Evolutionary conservation across 805 yeast species (phyloP), one percentile per base, ranked within the genome.

Genomic region (Teunomyces atbi): DNA sequence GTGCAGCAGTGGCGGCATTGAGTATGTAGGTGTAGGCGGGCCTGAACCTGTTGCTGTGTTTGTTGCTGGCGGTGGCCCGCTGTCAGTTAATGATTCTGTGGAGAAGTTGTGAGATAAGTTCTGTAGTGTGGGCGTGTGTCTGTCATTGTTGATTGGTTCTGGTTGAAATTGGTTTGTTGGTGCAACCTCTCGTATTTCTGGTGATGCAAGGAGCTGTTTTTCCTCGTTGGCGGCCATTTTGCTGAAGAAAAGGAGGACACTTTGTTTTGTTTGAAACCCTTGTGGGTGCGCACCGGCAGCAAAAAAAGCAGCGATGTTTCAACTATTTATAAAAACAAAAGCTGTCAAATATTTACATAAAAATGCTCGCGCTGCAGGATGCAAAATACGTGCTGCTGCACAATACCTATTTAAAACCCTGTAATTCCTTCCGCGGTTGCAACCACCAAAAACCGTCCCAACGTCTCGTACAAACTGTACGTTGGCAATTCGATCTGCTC

Each of bases 41-140:
- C 20, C 35, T 12, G 44, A 56, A 13, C 49, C 50, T 4, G 67
- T 39, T 2, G 15, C 28, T 20, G 39, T 12, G 10, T 11, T 11
- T 21, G 15, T 4, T 13, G 26, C 26, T 23, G 2, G 26, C 26
- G 26, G 26, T 23, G 11, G 26, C 1, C 26, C 26, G 6, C 28
- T 16, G 13, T 36, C 39, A 21, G 13, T 36, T 7, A 36, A 21
- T 1, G 73, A 68, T 35, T 69, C 73, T 2, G 71, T 51, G 7
- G 73, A 68, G 53, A 72, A 72, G 52, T 72, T 72, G 39, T 73
- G 67, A 10, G 42, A 39, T 6, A 36, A 15, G 39, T 21, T 36
- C 18, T 21, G 39, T 12, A 36, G 39, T 3, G 39, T 36, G 18
- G 39, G 39, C 39, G 39, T 36, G 39, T 19, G 27, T n/a, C 12